These are phyloP conservation scores for Fusarium protoensiforme DNA, from an alignment of 2,329 filamentous ascomycete species.

Conservation along the genomic window DNA sequence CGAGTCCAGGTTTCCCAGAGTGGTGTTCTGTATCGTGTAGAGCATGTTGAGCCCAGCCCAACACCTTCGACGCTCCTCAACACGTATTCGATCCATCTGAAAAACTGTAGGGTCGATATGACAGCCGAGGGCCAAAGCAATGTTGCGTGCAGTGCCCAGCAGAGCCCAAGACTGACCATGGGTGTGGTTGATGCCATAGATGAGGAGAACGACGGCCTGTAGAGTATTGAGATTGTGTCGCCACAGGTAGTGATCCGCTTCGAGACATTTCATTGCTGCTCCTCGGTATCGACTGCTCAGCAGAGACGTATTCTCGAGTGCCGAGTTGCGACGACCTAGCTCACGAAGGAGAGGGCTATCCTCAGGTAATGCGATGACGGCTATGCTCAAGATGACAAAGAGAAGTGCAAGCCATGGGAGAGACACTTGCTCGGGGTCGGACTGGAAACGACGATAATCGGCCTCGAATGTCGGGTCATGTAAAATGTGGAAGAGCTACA, in stretches of 20 bases:
- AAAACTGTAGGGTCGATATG: constrained; percentile 20
- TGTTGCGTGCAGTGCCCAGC: constrained; percentile 16
- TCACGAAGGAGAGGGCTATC: neutral
- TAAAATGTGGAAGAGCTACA: neutral
- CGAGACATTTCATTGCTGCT: constrained; percentile 23
- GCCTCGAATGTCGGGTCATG: neutral
- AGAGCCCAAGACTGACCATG: constrained; percentile 30
- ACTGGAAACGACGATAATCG: neutral
- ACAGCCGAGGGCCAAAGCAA: constrained; percentile 19
- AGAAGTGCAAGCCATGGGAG: neutral
- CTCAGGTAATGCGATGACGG: neutral
- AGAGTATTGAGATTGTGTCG: constrained; percentile 21
- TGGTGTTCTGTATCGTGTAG: constrained; percentile 30
- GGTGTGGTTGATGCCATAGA: constrained; percentile 29
- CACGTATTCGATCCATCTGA: constrained; percentile 6
- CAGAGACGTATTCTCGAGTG: constrained; percentile 13
- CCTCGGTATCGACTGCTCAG: constrained; percentile 9
- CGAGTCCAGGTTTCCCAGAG: constrained; percentile 14
- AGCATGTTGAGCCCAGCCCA: constrained; percentile 30
- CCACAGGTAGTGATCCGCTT: constrained; percentile 26
- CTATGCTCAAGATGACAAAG: neutral
- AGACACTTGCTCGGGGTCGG: neutral
- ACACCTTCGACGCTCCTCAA: constrained; percentile 23
- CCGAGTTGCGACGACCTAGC: neutral
- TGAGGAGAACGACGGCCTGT: constrained; percentile 13